phyloP scores from a whole-genome alignment of 345 rosid genomes.

The Diplotaxis tenuifolia region DNA sequence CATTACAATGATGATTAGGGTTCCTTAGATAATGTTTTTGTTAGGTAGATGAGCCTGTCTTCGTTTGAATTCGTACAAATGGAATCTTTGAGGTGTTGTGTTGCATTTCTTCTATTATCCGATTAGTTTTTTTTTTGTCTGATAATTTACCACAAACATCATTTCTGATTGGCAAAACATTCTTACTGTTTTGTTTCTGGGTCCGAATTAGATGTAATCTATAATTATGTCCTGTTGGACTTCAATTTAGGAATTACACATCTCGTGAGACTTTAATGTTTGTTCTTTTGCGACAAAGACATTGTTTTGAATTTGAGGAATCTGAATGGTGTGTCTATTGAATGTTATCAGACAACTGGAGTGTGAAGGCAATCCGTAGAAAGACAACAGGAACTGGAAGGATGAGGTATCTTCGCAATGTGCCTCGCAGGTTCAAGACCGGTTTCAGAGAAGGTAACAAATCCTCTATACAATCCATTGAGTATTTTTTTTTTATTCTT shows the following conservation, averaged over 20 bases:
- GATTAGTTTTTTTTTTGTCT: no score
- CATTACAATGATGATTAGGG: neutral
- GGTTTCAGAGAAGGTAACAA: constrained; percentile 70
- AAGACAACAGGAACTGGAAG: constrained; percentile 83
- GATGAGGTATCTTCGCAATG: constrained; percentile 68
- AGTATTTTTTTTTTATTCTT: no score
- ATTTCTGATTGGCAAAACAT: neutral
- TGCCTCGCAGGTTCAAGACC: constrained; percentile 75
- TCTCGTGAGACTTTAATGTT: neutral
- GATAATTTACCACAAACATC: no score
- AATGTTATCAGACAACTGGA: constrained; percentile 62
- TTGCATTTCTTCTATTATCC: no score
- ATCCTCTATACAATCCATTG: neutral
- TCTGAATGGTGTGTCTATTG: neutral
- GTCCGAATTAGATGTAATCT: no score
- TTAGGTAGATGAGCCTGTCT: no score
- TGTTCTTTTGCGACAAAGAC: neutral
- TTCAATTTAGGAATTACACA: neutral
- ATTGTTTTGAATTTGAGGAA: neutral
- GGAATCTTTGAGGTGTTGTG: no score
- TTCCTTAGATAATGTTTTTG: neutral
- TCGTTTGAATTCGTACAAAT: no score
- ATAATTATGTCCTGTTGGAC: neutral
- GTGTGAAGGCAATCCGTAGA: constrained; percentile 73
- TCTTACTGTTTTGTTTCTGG: neutral